Conservation (phyloP, 169 alveolate species). For the Plasmodium chabaudi region DNA sequence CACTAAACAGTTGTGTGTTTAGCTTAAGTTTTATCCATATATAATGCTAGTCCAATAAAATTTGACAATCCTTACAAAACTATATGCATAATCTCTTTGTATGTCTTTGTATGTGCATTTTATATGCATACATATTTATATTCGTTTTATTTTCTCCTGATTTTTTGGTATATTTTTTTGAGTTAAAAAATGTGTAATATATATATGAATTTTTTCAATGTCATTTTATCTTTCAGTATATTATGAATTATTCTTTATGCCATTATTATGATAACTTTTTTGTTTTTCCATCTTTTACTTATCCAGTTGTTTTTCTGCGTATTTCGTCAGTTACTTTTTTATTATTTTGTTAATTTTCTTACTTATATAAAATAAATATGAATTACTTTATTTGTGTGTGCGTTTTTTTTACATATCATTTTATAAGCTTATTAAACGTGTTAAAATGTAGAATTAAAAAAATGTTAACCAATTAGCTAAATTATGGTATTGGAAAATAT, state of each 20-base stretch:
- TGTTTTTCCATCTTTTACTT: background rate
- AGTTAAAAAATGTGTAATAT: background rate
- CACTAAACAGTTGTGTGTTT: no score
- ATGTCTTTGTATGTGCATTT: background rate
- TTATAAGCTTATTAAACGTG: background rate
- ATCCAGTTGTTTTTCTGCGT: background rate
- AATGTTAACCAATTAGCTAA: no score
- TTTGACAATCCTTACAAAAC: no score
- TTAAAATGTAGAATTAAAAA: background rate
- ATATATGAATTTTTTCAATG: no score
- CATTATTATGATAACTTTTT: no score
- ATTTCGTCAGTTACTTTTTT: background rate
- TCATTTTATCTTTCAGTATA: constrained; percentile 10
- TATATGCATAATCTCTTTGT: background rate
- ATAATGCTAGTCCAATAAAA: no score
- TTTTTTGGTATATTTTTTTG: constrained; percentile 11
- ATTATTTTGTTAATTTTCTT: background rate
- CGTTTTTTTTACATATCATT: no score
- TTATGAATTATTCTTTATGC: background rate
- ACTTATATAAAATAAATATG: background rate
- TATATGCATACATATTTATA: constrained; percentile 6
- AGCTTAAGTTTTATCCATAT: no score
- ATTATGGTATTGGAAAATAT: no score
- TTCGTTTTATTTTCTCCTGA: background rate
- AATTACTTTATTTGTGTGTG: constrained; percentile 5